Evolutionary conservation across 495 filamentous ascomycete genomes (phyloP).

Genomic region (Talaromyces wortmannii): DNA sequence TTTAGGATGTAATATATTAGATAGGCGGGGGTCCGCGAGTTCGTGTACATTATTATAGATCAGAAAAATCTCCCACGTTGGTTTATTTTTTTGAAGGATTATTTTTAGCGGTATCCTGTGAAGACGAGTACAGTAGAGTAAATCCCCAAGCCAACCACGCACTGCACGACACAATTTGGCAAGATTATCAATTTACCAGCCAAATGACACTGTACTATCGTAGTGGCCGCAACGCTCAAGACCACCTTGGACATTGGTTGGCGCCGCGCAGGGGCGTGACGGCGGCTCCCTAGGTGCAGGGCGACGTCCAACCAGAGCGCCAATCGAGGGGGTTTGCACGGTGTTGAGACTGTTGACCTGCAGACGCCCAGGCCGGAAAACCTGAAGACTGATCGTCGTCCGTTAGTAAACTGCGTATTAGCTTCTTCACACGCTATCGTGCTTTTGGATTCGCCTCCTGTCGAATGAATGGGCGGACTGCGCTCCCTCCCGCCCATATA

Average conservation of each 20-base stretch:
- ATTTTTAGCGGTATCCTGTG: too few relatives aligned
- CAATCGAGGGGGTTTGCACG: neutral
- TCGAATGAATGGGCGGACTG: too few relatives aligned
- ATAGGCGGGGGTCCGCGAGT: neutral
- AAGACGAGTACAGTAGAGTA: too few relatives aligned
- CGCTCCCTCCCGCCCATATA: too few relatives aligned
- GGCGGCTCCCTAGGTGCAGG: slow-evolving; percentile 5
- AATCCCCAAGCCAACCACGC: too few relatives aligned
- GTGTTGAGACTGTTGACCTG: neutral
- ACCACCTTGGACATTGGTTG: neutral
- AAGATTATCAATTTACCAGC: too few relatives aligned
- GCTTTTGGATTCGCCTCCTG: neutral
- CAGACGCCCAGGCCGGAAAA: slow-evolving; percentile 4
- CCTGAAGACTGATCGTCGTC: slow-evolving; percentile 13
- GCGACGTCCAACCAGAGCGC: slow-evolving; percentile 1
- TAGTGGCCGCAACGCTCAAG: neutral
- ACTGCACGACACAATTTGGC: too few relatives aligned
- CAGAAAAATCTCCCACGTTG: neutral
- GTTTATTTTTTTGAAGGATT: too few relatives aligned
- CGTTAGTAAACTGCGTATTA: neutral
- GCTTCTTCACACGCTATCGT: slow-evolving; percentile 11
- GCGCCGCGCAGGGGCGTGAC: slow-evolving; percentile 4
- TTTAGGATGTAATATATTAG: neutral
- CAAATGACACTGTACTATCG: too few relatives aligned
- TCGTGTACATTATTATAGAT: neutral